phyloP scores from a whole-genome alignment of 2,329 filamentous ascomycete species.

The Alternaria metachromatica region DNA sequence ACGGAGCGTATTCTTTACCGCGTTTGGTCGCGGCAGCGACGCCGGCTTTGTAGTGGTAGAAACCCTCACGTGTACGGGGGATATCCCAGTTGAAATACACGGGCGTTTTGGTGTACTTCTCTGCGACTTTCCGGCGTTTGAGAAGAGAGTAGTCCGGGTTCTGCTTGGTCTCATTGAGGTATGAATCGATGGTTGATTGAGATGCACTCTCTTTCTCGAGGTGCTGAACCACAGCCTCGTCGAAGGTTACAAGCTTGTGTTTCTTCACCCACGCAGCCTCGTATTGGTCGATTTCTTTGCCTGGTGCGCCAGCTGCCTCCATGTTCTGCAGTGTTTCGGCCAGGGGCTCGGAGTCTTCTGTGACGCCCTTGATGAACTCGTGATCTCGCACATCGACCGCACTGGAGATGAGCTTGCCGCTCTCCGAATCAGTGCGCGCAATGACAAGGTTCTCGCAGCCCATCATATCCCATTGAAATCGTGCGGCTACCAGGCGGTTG shows the following conservation, averaged over 20 bases:
- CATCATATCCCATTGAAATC: conserved; percentile 99
- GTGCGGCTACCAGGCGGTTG: conserved; percentile 87
- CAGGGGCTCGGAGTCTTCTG: conserved; percentile 78
- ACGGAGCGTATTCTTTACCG: conserved; percentile 87
- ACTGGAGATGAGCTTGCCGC: conserved; percentile 85
- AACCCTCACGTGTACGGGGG: conserved; percentile 90
- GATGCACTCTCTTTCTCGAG: conserved; percentile 70
- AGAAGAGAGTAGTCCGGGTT: conserved; percentile 80
- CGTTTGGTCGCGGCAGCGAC: conserved; percentile 90
- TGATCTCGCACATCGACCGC: conserved; percentile 94
- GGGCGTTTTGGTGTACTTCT: conserved; percentile 68
- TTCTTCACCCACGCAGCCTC: conserved; percentile 89
- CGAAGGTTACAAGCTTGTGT: conserved; percentile 86
- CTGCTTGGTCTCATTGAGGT: conserved; percentile 66
- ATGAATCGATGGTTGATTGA: conserved; percentile 69
- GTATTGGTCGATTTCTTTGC: conserved; percentile 81
- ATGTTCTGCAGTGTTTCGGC: conserved; percentile 89
- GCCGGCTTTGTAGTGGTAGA: conserved; percentile 87
- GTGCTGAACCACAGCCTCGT: conserved; percentile 84
- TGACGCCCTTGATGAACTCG: conserved; percentile 91
- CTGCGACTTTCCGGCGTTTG: conserved; percentile 75
- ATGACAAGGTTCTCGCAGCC: conserved; percentile 93
- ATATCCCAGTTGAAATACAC: conserved; percentile 90
- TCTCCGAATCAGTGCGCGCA: conserved; percentile 94
- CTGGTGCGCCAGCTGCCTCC: conserved; percentile 79